phyloP scores from a whole-genome alignment of 2,329 filamentous ascomycete species.

The Xylaria sp. region DNA sequence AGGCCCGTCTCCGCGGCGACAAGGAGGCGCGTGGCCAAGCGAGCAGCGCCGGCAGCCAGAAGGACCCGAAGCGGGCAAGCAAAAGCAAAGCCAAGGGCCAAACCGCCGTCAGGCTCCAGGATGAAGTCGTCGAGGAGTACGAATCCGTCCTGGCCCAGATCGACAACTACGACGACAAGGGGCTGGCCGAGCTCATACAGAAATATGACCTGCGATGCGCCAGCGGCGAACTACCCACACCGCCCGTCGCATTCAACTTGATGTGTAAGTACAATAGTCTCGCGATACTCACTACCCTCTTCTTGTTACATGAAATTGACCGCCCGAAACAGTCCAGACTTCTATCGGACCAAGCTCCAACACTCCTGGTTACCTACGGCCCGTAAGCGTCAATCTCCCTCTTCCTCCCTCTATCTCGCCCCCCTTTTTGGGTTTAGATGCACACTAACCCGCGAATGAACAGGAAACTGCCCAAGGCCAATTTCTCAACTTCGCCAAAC shows the following conservation, averaged over 20 bases:
- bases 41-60: neutral
- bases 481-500: slow-evolving; percentile 96
- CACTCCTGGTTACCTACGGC: slow-evolving; percentile 84
- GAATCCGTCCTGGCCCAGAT: slow-evolving; percentile 91
- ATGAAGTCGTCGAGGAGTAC: slow-evolving; percentile 87
- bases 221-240: neutral
- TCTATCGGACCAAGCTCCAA: slow-evolving; percentile 91
- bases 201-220: slow-evolving; percentile 77
- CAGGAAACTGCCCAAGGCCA: slow-evolving; percentile 85
- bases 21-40: slow-evolving; percentile 88
- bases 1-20: slow-evolving; percentile 86
- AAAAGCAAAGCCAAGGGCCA: slow-evolving; percentile 89
- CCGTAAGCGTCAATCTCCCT: slow-evolving; percentile 56
- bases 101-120: slow-evolving; percentile 83
- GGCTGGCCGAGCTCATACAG: slow-evolving; percentile 84
- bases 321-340: slow-evolving; percentile 57
- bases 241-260: slow-evolving; percentile 86
- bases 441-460: neutral
- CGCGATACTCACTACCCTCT: neutral
- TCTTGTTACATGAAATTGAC: neutral
- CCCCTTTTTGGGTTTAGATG: neutral
- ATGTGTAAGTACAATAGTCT: slow-evolving; percentile 68
- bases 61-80: slow-evolving; percentile 59
- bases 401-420: neutral
- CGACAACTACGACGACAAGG: slow-evolving; percentile 69